Percentiles rank a stretch among this genome's conserved stretches.
Conservation (phyloP, 192 early-diverging fungal species). For the Coemansia sp. region DNA sequence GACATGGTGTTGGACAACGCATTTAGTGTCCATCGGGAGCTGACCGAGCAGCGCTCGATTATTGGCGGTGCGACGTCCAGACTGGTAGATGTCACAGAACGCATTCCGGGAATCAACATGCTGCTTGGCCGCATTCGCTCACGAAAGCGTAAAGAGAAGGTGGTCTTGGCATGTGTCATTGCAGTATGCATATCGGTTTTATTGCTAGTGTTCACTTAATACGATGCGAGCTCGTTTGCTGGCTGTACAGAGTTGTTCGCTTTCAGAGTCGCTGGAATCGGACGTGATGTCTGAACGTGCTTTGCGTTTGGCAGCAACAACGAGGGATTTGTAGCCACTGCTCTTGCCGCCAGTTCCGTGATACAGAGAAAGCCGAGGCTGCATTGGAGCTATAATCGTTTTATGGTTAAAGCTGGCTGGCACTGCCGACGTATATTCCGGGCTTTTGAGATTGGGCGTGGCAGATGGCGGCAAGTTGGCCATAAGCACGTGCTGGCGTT, state of each 20-base stretch:
- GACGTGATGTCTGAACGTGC: too few species aligned
- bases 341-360: too few species aligned
- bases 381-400: too few species aligned
- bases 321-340: too few species aligned
- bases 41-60: slow-evolving; percentile 36
- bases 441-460: too few species aligned
- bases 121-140: slow-evolving; percentile 49
- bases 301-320: too few species aligned
- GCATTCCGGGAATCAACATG: slow-evolving; percentile 51
- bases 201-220: slow-evolving; percentile 23
- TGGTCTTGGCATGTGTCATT: slow-evolving; percentile 41
- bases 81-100: slow-evolving; percentile 41
- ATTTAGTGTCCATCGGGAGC: slow-evolving; percentile 42
- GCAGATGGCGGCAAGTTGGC: too few species aligned
- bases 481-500: not conserved
- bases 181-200: slow-evolving; percentile 43
- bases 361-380: too few species aligned
- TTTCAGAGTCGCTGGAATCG: too few species aligned
- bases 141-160: slow-evolving; percentile 51
- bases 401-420: too few species aligned
- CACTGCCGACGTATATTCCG: too few species aligned
- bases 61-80: slow-evolving; percentile 22
- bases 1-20: slow-evolving; percentile 53
- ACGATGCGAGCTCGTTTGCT: not conserved
- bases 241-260: too few species aligned